Percentiles rank a stretch among this genome's conserved stretches.
Conservation (phyloP, 768 basidiomycete species). For the Tulasnella sp. region DNA sequence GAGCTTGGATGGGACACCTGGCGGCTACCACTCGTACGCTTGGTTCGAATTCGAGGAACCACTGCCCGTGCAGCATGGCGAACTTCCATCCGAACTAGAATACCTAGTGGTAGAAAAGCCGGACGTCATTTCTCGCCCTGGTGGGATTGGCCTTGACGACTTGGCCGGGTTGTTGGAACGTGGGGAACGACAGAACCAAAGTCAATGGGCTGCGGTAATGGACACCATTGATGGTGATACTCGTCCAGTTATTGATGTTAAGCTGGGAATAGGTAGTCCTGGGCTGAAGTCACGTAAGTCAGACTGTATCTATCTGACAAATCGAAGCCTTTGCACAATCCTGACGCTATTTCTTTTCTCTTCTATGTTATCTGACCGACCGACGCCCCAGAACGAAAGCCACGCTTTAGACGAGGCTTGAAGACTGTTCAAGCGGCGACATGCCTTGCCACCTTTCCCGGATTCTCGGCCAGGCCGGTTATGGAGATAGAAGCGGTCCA, state of each 20-base stretch:
- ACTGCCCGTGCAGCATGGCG: not conserved
- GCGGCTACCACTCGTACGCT: not conserved
- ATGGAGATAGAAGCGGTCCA: not conserved
- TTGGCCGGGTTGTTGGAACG: not conserved
- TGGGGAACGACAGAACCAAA: not conserved
- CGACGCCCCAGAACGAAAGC: too few relatives aligned
- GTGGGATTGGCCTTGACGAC: not conserved
- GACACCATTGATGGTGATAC: not conserved
- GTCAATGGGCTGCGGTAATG: not conserved
- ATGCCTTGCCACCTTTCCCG: not conserved
- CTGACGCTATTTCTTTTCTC: too few relatives aligned
- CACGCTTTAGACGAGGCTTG: too few relatives aligned
- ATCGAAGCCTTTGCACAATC: too few relatives aligned
- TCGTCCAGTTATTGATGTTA: not conserved
- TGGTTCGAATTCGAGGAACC: constrained; percentile 3
- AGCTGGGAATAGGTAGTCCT: not conserved
- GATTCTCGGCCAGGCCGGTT: not conserved
- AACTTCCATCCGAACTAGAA: not conserved
- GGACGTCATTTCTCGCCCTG: not conserved
- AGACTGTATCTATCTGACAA: too few relatives aligned
- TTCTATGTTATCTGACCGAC: too few relatives aligned
- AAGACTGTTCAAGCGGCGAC: not conserved
- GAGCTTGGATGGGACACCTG: not conserved
- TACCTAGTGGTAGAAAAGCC: constrained; percentile 3
- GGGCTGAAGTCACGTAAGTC: not conserved